Conservation (phyloP, 73 alveolate genomes). For the Paramecium sonneborni region DNA sequence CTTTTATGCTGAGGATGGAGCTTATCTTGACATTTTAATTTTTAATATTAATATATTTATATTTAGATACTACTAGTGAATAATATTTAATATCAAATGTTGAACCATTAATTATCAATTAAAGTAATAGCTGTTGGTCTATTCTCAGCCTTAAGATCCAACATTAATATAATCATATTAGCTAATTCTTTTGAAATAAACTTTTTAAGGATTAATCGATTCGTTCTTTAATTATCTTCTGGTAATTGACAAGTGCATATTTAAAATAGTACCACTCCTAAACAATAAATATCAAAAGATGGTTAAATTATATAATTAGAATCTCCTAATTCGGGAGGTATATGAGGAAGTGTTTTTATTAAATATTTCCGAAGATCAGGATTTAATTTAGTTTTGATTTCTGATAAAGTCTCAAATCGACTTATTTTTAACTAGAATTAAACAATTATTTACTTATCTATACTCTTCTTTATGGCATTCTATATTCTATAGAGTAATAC, state of each 20-base stretch:
- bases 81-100: background rate
- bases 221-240: conserved; percentile 5
- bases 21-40: background rate
- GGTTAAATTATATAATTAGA: background rate
- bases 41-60: background rate
- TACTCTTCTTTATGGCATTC: conserved; percentile 18
- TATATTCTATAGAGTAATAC: background rate
- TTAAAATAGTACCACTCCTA: conserved; percentile 17
- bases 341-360: background rate
- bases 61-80: background rate
- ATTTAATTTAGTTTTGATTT: background rate
- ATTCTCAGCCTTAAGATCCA: background rate
- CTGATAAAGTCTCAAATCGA: background rate
- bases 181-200: background rate
- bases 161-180: background rate
- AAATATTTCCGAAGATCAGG: background rate
- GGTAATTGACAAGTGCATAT: conserved; percentile 37
- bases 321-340: conserved; percentile 35
- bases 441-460: background rate
- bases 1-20: background rate
- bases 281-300: conserved; percentile 15
- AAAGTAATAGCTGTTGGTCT: conserved; percentile 39
- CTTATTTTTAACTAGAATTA: background rate
- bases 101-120: conserved; percentile 1
- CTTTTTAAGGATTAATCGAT: background rate